Percentiles rank a stretch among this genome's conserved stretches.
Evolutionary conservation across 2,329 filamentous ascomycete species (phyloP).

Genomic region (Cryphonectria japonica): DNA sequence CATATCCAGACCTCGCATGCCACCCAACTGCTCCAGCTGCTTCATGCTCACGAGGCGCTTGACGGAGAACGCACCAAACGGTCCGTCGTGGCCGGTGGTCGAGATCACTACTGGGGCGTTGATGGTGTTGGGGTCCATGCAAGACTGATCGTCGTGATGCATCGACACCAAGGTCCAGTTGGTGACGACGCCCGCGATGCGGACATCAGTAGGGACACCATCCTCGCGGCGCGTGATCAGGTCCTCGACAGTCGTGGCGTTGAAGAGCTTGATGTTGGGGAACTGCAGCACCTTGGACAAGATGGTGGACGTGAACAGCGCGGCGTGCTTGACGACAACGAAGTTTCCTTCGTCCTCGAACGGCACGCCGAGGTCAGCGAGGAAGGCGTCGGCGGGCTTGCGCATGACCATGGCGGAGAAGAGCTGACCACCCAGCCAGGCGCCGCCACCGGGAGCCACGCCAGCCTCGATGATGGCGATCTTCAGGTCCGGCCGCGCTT

Average conservation of each 20-base stretch:
- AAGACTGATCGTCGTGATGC: constrained; percentile 86
- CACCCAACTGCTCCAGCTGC: constrained; percentile 79
- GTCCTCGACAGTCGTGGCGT: constrained; percentile 90
- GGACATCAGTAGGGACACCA: constrained; percentile 57
- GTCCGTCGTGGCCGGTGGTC: constrained; percentile 88
- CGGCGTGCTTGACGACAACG: constrained; percentile 92
- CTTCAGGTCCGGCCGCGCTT: constrained; percentile 83
- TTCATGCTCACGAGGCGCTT: constrained; percentile 92
- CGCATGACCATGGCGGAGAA: constrained; percentile 96
- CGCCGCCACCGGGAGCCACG: constrained; percentile 84
- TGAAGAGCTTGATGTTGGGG: constrained; percentile 95
- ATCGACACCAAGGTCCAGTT: constrained; percentile 94
- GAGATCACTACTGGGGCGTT: constrained; percentile 87
- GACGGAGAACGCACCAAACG: constrained; percentile 88
- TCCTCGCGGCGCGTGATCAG: constrained; percentile 76
- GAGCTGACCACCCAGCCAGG: constrained; percentile 91
- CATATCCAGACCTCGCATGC: constrained; percentile 95
- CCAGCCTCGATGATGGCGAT: constrained; percentile 90
- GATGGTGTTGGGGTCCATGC: constrained; percentile 98
- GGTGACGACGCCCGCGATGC: constrained; percentile 87
- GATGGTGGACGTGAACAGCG: constrained; percentile 87
- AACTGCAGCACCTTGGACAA: constrained; percentile 81
- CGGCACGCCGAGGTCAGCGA: constrained; percentile 78
- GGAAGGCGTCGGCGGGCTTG: constrained; percentile 85
- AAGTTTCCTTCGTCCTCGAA: constrained; percentile 89